Conservation (phyloP, 1,284 basidiomycete genomes). For the Phellopilus nigrolimitatus region DNA sequence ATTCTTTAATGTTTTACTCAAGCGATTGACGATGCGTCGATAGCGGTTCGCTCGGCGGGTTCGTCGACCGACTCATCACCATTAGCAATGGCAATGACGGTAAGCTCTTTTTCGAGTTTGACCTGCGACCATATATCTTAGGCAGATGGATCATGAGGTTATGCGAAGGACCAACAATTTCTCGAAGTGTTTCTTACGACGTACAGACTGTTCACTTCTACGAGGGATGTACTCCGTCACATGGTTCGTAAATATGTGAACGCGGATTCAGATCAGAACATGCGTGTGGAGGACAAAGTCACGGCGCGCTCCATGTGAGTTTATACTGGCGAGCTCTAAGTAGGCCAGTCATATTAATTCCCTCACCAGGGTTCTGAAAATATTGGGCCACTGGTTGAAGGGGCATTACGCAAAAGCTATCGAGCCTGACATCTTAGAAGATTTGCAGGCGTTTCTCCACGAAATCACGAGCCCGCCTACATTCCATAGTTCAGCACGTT, state of each 20-base stretch:
- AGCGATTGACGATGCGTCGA: conserved; percentile 28
- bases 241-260: conserved; percentile 12
- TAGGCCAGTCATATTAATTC: not conserved
- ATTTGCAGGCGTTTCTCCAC: conserved; percentile 12
- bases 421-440: conserved; percentile 13
- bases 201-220: conserved; percentile 16
- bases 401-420: conserved; percentile 12
- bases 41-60: conserved; percentile 38
- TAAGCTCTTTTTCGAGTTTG: not conserved
- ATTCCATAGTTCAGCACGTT: conserved; percentile 1
- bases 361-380: conserved; percentile 8
- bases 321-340: not conserved
- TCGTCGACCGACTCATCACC: conserved; percentile 35
- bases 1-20: conserved; percentile 18
- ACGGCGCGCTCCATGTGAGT: conserved; percentile 13
- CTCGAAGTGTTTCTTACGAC: conserved; percentile 30
- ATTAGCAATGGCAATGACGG: conserved; percentile 28
- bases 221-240: conserved; percentile 16
- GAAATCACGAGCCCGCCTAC: conserved; percentile 7
- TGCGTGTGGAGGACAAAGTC: conserved; percentile 8
- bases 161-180: conserved; percentile 24
- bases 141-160: not conserved
- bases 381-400: conserved; percentile 14
- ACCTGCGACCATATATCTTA: not conserved
- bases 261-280: conserved; percentile 7